A percentile compares a stretch with the other conserved stretches of the same genome.
These are phyloP conservation scores for Citrus glauca DNA, from an alignment of 345 rosid genomes.

Conservation along the genomic window DNA sequence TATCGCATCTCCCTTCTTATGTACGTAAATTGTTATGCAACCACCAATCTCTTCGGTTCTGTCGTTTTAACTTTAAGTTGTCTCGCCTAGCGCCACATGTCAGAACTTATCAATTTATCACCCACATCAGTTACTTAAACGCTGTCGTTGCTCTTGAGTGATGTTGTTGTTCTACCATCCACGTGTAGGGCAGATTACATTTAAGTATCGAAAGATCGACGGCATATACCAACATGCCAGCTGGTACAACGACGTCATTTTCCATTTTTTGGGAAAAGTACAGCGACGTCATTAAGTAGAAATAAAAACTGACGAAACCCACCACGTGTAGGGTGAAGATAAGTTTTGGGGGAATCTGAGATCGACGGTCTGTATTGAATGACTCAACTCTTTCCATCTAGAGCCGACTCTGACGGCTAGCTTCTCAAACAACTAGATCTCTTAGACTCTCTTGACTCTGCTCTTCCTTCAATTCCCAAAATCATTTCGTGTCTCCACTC, in stretches of 20 bases:
- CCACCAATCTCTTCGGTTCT: conserved; percentile 1
- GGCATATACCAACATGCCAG: background rate
- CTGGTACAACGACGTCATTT: background rate
- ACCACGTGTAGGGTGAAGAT: conserved; percentile 3
- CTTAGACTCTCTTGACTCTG: background rate
- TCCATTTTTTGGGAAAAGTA: too few relatives aligned
- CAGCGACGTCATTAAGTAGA: background rate
- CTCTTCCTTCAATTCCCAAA: background rate
- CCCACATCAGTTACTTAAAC: background rate
- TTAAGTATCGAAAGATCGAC: background rate
- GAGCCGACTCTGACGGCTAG: conserved; percentile 8
- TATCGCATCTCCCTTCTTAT: conserved; percentile 18
- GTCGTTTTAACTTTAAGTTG: background rate
- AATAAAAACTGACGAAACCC: background rate
- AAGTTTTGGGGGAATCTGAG: background rate
- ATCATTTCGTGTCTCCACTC: conserved; percentile 2
- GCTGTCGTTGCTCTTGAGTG: background rate
- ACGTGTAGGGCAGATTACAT: conserved; percentile 2
- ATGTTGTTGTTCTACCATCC: background rate
- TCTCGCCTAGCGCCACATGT: conserved; percentile 9
- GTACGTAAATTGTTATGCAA: background rate
- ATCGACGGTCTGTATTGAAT: conserved; percentile 3
- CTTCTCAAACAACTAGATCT: conserved; percentile 8
- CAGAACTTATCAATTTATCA: background rate
- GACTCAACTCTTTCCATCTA: background rate